Evolutionary conservation across 129 eudicot genomes (phyloP), one percentile per base, ranked within the genome.

Genomic region (Deinandra increscens): DNA sequence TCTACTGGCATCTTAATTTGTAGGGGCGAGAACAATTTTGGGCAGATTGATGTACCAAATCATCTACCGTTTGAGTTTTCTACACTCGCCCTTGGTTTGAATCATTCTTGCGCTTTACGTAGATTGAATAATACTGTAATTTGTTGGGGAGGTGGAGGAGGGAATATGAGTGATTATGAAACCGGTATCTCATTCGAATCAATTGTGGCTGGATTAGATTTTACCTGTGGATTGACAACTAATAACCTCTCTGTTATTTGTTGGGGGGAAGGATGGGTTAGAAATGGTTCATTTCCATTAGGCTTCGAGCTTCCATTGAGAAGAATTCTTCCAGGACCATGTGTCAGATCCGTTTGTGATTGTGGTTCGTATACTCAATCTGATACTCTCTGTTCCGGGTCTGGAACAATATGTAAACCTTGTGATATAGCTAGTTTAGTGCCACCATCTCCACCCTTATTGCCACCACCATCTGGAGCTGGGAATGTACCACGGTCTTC

Each of bases 201-300:
- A 0, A 82, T 94, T 31, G 87, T 81, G 54, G 96, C 97, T 22
- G 99, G 99, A 26, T 54, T 77, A 68, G 73, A 90, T 82, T 94
- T 90, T 64, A 82, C 85, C 59, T 94, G 99, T 84, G 99, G 99
- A 56, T 82, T 94, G 41, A 78, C 74, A 5, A 83, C 84, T 9
- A 73, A 68, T 44, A 87, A 94, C 64, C 82, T 89, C 44, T 85
- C 97, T 9, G 84, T 87, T 0, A 65, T 94, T 39, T 94, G 99
- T 81, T 94, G 99, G 99, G 99, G 99, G 0, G 87, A 87, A 19
- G 97, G 97, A 14, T 94, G 97, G 99, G 74, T 77, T 64, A 70
- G 76, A 61, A 75, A 67, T 26, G 55, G 72, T 54, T 80, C 68
- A 49, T 63, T 56, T 77, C 49, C 81, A 7, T 59, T 75, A 34